phyloP scores from a whole-genome alignment of 179 eudicot species.

The Silene vulgaris region DNA sequence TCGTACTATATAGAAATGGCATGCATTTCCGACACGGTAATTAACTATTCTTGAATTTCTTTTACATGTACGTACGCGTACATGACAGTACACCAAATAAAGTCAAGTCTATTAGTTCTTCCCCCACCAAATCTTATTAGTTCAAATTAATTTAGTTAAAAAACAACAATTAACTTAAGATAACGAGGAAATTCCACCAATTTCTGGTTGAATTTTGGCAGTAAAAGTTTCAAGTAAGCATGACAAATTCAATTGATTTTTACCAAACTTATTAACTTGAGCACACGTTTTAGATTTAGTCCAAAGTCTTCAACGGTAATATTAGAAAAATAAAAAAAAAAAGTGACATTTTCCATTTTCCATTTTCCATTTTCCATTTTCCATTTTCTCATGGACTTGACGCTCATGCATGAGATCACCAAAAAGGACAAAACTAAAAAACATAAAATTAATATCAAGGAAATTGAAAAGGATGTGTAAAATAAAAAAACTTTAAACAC shows the following conservation, averaged over 20 bases:
- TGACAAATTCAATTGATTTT: neutral
- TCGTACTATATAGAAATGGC: too few relatives aligned
- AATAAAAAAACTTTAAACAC: neutral
- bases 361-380: neutral
- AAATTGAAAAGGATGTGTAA: constrained; percentile 9
- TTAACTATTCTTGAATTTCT: too few relatives aligned
- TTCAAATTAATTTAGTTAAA: constrained; percentile 9
- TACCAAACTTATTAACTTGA: constrained; percentile 7
- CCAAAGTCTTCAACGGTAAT: constrained; percentile 16
- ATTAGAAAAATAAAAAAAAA: constrained; percentile 7
- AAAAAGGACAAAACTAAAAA: constrained; percentile 6
- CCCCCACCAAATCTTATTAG: neutral
- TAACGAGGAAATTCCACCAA: neutral
- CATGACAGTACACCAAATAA: neutral
- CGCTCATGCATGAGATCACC: constrained; percentile 9
- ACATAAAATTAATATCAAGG: neutral
- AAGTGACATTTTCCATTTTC: neutral
- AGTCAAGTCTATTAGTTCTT: neutral
- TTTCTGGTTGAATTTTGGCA: neutral
- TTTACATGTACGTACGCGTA: neutral
- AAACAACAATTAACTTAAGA: neutral
- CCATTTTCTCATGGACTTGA: neutral
- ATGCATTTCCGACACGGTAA: too few relatives aligned
- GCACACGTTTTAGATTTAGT: constrained; percentile 10
- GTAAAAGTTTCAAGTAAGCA: neutral